Percentiles rank a stretch among this genome's conserved stretches.
These are phyloP conservation scores for Nephelium lappaceum DNA, from an alignment of 345 rosid genomes.

Conservation along the genomic window DNA sequence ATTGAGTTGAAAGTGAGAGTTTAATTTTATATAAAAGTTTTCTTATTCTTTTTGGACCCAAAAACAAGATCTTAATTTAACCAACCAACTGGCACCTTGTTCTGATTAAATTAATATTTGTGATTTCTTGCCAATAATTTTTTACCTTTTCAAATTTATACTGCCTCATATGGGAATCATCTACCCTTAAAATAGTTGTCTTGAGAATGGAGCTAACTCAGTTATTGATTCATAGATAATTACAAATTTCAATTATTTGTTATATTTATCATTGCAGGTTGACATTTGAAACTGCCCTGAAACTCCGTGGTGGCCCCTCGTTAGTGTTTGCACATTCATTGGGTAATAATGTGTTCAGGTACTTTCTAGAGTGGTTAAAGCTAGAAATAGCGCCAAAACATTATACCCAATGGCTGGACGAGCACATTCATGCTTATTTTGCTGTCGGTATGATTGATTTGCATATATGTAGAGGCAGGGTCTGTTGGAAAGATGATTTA, in stretches of 20 bases:
- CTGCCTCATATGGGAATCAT: not conserved
- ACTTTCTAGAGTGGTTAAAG: constrained; percentile 97
- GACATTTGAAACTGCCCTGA: constrained; percentile 93
- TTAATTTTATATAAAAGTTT: not conserved
- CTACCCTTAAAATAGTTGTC: not conserved
- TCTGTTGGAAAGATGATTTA: constrained; percentile 11
- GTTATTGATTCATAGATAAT: constrained; percentile 15
- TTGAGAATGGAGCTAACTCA: not conserved
- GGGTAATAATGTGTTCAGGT: constrained; percentile 95
- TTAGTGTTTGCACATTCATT: constrained; percentile 95
- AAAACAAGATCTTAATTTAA: not conserved
- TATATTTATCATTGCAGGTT: constrained; percentile 47
- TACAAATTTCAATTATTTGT: not conserved
- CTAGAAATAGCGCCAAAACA: constrained; percentile 98
- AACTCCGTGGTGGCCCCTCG: constrained; percentile 93
- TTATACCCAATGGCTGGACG: constrained; percentile 86
- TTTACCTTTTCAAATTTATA: not conserved
- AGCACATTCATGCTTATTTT: constrained; percentile 91
- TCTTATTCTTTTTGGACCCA: not conserved
- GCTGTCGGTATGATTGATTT: constrained; percentile 73
- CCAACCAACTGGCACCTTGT: not conserved
- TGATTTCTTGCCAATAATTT: not conserved
- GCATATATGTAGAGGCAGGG: constrained; percentile 7
- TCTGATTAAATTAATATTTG: not conserved
- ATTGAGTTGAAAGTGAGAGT: not conserved